These are phyloP conservation scores for Trametes punicea DNA, from an alignment of 768 basidiomycete species.

Conservation along the genomic window DNA sequence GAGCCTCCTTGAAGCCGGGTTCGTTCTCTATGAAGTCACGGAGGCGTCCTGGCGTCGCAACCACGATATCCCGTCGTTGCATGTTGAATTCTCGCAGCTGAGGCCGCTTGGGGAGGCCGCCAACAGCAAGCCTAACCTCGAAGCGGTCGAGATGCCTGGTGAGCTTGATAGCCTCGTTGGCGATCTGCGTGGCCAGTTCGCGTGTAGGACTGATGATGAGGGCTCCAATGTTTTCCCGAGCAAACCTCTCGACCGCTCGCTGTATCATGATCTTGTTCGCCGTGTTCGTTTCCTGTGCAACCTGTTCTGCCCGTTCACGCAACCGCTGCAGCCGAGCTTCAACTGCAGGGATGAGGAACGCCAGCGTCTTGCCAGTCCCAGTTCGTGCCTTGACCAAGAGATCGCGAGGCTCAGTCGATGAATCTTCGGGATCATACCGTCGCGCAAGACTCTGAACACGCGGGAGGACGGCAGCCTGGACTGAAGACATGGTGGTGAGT, in stretches of 20 bases:
- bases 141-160: constrained; percentile 58
- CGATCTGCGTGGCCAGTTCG: constrained; percentile 88
- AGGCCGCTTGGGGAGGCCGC: constrained; percentile 60
- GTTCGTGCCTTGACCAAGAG: constrained; percentile 85
- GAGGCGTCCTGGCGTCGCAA: constrained; percentile 87
- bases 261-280: constrained; percentile 24
- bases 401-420: constrained; percentile 46
- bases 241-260: constrained; percentile 36
- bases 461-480: constrained; percentile 76
- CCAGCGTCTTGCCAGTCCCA: constrained; percentile 87
- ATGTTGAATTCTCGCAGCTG: constrained; percentile 69
- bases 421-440: constrained; percentile 42
- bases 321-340: constrained; percentile 68
- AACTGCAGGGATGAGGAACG: constrained; percentile 83
- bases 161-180: constrained; percentile 72
- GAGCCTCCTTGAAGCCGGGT: constrained; percentile 47
- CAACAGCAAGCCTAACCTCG: constrained; percentile 72
- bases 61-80: constrained; percentile 74
- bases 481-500: constrained; percentile 69
- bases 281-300: constrained; percentile 42
- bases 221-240: constrained; percentile 54
- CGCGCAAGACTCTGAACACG: constrained; percentile 68
- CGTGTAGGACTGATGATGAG: constrained; percentile 88
- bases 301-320: constrained; percentile 40
- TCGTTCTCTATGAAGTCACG: constrained; percentile 67